A percentile compares a stretch with the other conserved stretches of the same genome.
These are phyloP conservation scores for Stagonosporopsis vannaccii DNA, from an alignment of 2,329 filamentous ascomycete species.

Conservation along the genomic window DNA sequence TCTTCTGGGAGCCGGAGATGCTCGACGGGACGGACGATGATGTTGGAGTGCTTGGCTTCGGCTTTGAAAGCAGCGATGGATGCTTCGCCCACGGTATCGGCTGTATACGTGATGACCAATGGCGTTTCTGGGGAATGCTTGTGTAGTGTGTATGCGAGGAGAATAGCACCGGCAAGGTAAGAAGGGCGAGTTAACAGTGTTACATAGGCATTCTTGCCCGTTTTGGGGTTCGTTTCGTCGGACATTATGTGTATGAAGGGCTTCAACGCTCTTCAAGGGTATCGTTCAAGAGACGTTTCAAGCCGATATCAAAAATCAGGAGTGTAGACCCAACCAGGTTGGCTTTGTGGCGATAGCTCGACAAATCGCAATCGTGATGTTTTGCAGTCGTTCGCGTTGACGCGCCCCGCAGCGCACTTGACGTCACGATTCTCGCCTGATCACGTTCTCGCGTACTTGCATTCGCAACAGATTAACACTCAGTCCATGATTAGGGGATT, in stretches of 20 bases:
- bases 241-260: constrained; percentile 14
- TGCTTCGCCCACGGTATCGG: constrained; percentile 49
- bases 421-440: constrained; percentile 32
- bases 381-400: constrained; percentile 6
- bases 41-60: constrained; percentile 52
- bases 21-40: constrained; percentile 51
- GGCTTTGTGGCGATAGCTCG: neutral
- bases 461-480: too few species aligned
- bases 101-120: constrained; percentile 60
- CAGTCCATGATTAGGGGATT: too few species aligned
- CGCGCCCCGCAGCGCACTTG: constrained; percentile 22
- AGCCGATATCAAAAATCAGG: neutral
- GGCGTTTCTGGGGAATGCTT: constrained; percentile 57
- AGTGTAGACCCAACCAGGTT: neutral
- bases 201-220: constrained; percentile 51
- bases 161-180: constrained; percentile 61
- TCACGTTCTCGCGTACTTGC: constrained; percentile 11
- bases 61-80: constrained; percentile 52
- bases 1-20: constrained; percentile 51
- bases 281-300: neutral
- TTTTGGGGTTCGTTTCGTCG: constrained; percentile 6
- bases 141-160: constrained; percentile 59
- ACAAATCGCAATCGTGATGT: neutral
- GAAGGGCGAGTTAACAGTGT: constrained; percentile 61
- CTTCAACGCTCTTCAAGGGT: neutral